Base-by-base conservation (phyloP, 345 rosid species). In the Erodium maritimum region DNA sequence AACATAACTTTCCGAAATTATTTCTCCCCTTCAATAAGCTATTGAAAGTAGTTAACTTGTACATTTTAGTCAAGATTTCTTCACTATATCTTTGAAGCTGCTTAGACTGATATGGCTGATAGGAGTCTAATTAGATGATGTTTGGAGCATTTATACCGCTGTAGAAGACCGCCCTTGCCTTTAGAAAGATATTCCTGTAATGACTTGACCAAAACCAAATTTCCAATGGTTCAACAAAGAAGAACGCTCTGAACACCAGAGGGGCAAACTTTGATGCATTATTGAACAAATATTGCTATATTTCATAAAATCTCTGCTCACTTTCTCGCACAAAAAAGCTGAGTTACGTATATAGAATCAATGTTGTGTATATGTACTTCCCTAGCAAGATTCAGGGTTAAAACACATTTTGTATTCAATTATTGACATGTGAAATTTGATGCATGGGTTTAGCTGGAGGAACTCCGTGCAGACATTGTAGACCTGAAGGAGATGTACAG, bases 401-500 rank as follows among this genome's bases (percentile, higher is more conserved):
- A 12, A 14, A 42, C 12, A 42, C 48, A 42, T 42, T 37, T 54
- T 4, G 21, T 14, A 22, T 4, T 50, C 21, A 14, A 69, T 54
- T 67, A 52, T 61, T 57, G 61, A 74, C 55, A 10, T 20, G 48
- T 19, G 60, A 57, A 55, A 58, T 9, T 56, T 51, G 5, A 61
- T 72, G 64, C 62, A 7, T 48, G 14, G 76, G 63, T 73, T 14
- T 71, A 94, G 97, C 72, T 94, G 95, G 99, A 94, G 80, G 99
- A 94, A 77, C 97, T 94, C 37, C 85, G 96, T 13, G 88, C 86
- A 9, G 99, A 94, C 78, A 85, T 94, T 68, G 79, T 82, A 51
- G 99, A 94, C 79, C 73, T 94, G 84, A 94, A 94, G 79, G 99
- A 94, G 75, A 94, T 94, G 99, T 94, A 94, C 72, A 87, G 93